Base-by-base conservation (phyloP, 257 asterid species). In the Jacaranda mimosifolia region DNA sequence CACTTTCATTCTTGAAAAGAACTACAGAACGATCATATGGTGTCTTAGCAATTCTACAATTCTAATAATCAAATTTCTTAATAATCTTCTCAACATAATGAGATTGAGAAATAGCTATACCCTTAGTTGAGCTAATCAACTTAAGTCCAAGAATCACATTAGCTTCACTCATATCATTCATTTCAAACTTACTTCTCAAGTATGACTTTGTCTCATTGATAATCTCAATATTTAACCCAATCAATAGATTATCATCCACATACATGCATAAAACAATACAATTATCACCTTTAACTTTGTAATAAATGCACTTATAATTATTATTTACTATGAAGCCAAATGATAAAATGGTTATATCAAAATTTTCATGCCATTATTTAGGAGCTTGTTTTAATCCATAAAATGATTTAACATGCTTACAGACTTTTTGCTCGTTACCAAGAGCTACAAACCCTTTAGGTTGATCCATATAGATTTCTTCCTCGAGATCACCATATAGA, bases 131-230 rank as follows among this genome's bases (percentile, higher is more conserved):
- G 14, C 13, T 14, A 58, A 13, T 58, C 65, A 58, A 26, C 35
- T 58, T 21, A 39, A 58, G 36, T 18, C 65, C 65, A 19, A 58
- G 63, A 56, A 56, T 56, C 19, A n/a, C 63, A 56, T 56, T 56
- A 5, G 26, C 32, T 6, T 5, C 63, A 56, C 55, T 12, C 55
- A 6, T 49, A 49, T 3, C n/a, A 1, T 53, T 15, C 4, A 53
- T 53, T 53, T 53, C 59, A 53, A 53, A 8, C 19, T 53, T 14
- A 14, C 59, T 53, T 53, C 14, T 14, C 21, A 53, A 15, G 59
- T 13, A 53, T 4, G 2, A 3, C 59, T 57, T 57, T 3, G 36
- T 57, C 8, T 19, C 36, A 19, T 7, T 57, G 12, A 57, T 19
- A 57, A 57, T 57, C 36, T 57, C 12, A 6, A 19, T 4, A 12